Percentiles rank a stretch among this genome's conserved stretches.
phyloP scores from a whole-genome alignment of 2,329 filamentous ascomycete species.

The Hortaea werneckii region DNA sequence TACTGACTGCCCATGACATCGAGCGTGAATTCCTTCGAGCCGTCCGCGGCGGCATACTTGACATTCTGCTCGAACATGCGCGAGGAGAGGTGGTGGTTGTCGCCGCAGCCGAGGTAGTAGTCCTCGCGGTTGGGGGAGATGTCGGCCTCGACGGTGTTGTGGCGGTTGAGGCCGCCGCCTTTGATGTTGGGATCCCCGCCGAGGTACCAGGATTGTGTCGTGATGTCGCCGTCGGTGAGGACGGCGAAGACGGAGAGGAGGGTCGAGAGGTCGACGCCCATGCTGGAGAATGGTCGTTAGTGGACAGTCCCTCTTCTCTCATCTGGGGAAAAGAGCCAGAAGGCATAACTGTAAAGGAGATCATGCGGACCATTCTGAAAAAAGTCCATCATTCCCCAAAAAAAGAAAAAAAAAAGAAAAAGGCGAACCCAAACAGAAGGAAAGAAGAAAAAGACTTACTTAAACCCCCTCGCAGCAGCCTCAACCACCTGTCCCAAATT shows the following conservation, averaged over 20 bases:
- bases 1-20: conserved; percentile 16
- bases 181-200: conserved; percentile 16
- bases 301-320: too few species aligned
- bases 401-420: too few species aligned
- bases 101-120: conserved; percentile 25
- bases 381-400: too few species aligned
- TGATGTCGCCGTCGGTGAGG: conserved; percentile 17
- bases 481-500: too few species aligned
- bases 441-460: too few species aligned
- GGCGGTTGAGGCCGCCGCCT: conserved; percentile 5
- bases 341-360: conserved; percentile 27
- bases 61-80: conserved; percentile 23
- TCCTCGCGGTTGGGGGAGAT: conserved; percentile 25
- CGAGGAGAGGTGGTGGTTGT: conserved; percentile 24
- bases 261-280: conserved; percentile 29
- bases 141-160: conserved; percentile 19
- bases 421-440: too few species aligned
- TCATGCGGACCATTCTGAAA: too few species aligned
- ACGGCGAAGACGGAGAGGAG: conserved; percentile 18
- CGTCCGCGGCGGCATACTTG: conserved; percentile 9
- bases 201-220: conserved; percentile 14
- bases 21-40: conserved; percentile 17
- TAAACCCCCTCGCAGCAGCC: too few species aligned
- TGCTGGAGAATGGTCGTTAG: too few species aligned
- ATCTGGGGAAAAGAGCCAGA: conserved; percentile 25